Evolutionary conservation across 345 rosid genomes (phyloP), one percentile per base, ranked within the genome.

Genomic region (Eucalyptus tenuipes): DNA sequence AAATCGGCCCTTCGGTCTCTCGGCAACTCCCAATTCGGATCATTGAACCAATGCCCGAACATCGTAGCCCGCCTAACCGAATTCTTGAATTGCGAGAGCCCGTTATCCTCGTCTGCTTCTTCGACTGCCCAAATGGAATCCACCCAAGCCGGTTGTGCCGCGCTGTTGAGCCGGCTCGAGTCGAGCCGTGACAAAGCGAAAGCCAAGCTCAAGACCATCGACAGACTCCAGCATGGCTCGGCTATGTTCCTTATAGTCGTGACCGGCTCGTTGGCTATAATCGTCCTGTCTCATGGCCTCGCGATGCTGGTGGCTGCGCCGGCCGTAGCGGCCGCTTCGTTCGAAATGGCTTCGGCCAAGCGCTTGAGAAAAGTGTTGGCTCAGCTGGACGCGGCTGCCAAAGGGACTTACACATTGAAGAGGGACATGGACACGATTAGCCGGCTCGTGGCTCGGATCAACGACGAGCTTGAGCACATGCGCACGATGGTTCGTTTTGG

Each of bases 391-490:
- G 92, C 93, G 9, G 99, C 98, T 29, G 98, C 98, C 1, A 97
- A 95, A 48, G 99, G 99, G 85, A 93, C 95, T 8, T 97, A 95
- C n/a, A 97, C 93, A 52, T 86, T 97, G 90, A 93, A 91, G 33
- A 93, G 94, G 75, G 98, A 97, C 61, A 64, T 94, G 90, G 99
- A 97, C 55, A 97, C 97, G 5, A 93, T 95, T 42, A 94, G 95
- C 44, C 92, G 96, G 49, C 92, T 97, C 0, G 94, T 95, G 90
- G 91, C 91, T 82, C 94, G 97, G 22, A 88, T 96, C 11, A 90
- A 91, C 55, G 96, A 96, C 88, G 99, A 95, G 85, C 86, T 94
- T 22, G 97, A 97, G 89, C 94, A 95, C 86, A 92, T 92, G 86
- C 85, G 91, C 7, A 89, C 90, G 4, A 92, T 92, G 93, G 93